These are phyloP conservation scores for Vitellaria paradoxa DNA, from an alignment of 179 eudicot species.

Conservation along the genomic window DNA sequence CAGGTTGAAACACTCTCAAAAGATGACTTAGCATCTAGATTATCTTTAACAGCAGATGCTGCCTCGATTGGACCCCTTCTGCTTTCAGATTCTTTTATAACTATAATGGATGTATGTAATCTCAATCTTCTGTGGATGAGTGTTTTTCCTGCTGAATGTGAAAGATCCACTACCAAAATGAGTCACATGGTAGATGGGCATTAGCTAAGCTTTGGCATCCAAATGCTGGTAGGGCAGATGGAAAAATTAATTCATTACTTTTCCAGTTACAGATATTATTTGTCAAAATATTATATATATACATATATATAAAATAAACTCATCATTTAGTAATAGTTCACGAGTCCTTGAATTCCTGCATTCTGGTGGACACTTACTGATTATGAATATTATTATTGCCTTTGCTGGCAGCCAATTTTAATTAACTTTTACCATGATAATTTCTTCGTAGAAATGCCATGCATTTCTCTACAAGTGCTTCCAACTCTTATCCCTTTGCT, in stretches of 20 bases:
- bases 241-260: background rate
- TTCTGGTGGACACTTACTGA: no score
- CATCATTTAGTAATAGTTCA: no score
- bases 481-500: slow-evolving; percentile 4
- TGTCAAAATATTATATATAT: no score
- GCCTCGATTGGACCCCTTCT: slow-evolving; percentile 75
- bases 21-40: slow-evolving; percentile 89
- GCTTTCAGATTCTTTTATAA: slow-evolving; percentile 69
- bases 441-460: background rate
- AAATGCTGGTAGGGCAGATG: background rate
- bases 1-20: slow-evolving; percentile 85
- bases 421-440: background rate
- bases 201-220: background rate
- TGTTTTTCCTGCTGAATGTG: background rate
- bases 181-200: background rate
- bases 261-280: background rate
- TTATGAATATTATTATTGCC: background rate
- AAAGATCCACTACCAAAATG: background rate
- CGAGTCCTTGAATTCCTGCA: no score
- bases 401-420: background rate
- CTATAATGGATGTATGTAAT: slow-evolving; percentile 86
- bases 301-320: no score
- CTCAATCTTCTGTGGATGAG: background rate
- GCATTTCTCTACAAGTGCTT: background rate
- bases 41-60: slow-evolving; percentile 76